A percentile compares a stretch with the other conserved stretches of the same genome.
Evolutionary conservation across 768 basidiomycete species (phyloP).

Genomic region (Roridomyces roridus): DNA sequence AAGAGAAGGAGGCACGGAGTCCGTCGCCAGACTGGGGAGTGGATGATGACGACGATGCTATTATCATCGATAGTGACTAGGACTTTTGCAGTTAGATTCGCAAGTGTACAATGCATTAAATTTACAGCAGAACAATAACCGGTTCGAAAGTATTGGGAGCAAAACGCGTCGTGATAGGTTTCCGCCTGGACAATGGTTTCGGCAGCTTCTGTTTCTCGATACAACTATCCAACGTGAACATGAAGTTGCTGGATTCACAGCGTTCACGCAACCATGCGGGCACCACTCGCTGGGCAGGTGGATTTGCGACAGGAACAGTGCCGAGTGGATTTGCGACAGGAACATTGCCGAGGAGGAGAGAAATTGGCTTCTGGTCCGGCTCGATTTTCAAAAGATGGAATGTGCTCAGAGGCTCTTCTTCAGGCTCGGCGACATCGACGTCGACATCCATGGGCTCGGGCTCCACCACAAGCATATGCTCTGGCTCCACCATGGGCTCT

Average conservation of each 20-base stretch:
- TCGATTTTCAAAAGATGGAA: constrained; percentile 1
- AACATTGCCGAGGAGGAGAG: neutral
- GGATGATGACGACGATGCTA: constrained; percentile 82
- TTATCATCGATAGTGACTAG: constrained; percentile 85
- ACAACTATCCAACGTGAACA: neutral
- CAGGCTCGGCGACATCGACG: neutral
- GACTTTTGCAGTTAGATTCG: neutral
- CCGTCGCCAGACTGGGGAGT: constrained; percentile 85
- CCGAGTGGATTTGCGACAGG: neutral
- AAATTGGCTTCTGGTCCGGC: constrained; percentile 7
- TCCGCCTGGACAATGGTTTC: constrained; percentile 15
- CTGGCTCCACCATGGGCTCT: too few relatives aligned
- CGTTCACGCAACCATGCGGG: constrained; percentile 15
- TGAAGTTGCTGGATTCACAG: neutral
- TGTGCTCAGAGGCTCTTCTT: neutral
- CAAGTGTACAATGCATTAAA: neutral
- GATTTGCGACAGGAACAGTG: neutral
- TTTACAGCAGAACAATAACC: constrained; percentile 7
- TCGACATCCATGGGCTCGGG: neutral
- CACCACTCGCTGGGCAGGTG: neutral
- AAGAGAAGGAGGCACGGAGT: constrained; percentile 52
- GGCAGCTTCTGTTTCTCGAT: constrained; percentile 1
- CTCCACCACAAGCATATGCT: too few relatives aligned
- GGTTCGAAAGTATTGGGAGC: neutral
- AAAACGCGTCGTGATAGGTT: neutral